These are phyloP conservation scores for Epichloe brachyelytri DNA, from an alignment of 2,329 filamentous ascomycete genomes.

Conservation along the genomic window DNA sequence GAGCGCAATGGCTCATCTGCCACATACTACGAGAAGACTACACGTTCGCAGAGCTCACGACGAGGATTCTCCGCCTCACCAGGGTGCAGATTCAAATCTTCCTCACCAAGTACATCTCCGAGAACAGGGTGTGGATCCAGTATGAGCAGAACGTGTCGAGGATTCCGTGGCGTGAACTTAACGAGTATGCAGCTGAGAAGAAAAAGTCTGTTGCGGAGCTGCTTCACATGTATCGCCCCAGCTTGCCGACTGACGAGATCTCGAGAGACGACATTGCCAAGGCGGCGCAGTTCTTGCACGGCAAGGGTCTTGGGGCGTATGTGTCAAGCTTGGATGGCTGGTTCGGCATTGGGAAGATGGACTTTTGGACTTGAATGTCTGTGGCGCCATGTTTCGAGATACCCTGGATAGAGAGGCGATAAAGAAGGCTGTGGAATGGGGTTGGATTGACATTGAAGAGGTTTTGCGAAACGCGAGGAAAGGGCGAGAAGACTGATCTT, in stretches of 20 bases:
- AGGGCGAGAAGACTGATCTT: not conserved
- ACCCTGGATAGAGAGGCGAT: slow-evolving; percentile 9
- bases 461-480: not conserved
- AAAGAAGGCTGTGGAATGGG: slow-evolving; percentile 1
- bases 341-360: slow-evolving; percentile 3
- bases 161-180: slow-evolving; percentile 7
- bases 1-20: slow-evolving; percentile 15
- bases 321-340: slow-evolving; percentile 8
- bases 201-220: slow-evolving; percentile 6
- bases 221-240: slow-evolving; percentile 11
- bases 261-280: slow-evolving; percentile 7
- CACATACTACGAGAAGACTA: slow-evolving; percentile 10
- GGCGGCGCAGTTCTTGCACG: slow-evolving; percentile 10
- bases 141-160: slow-evolving; percentile 9
- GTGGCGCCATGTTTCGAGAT: slow-evolving; percentile 12
- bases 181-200: slow-evolving; percentile 4
- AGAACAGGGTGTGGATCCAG: slow-evolving; percentile 9
- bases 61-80: slow-evolving; percentile 10
- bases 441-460: slow-evolving; percentile 8
- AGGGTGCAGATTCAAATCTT: slow-evolving; percentile 13
- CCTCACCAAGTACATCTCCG: slow-evolving; percentile 10
- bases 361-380: slow-evolving; percentile 15
- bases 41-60: slow-evolving; percentile 10
- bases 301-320: not conserved
- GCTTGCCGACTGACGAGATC: slow-evolving; percentile 13